phyloP scores from a whole-genome alignment of 2,329 filamentous ascomycete genomes.

The Hypoxylon sp. region DNA sequence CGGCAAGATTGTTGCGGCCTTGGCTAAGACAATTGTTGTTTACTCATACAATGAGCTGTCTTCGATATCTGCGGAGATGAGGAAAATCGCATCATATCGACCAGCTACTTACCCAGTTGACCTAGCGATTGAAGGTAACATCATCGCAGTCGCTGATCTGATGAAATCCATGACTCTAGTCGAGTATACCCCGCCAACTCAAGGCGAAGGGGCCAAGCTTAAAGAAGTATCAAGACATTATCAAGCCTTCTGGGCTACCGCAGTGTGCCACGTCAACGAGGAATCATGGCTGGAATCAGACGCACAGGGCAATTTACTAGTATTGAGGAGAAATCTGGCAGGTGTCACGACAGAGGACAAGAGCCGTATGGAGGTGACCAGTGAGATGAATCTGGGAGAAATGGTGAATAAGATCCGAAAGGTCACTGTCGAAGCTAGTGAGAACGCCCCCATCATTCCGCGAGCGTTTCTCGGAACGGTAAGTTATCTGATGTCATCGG shows the following conservation, averaged over 20 bases:
- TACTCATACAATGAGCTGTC: conserved; percentile 71
- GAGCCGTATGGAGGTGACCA: conserved; percentile 77
- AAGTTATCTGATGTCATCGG: conserved; percentile 56
- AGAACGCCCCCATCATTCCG: conserved; percentile 79
- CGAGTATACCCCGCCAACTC: conserved; percentile 73
- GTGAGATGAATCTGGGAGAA: conserved; percentile 89
- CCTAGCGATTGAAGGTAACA: conserved; percentile 78
- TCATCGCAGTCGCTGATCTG: conserved; percentile 88
- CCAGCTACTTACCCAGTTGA: conserved; percentile 88
- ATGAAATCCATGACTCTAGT: conserved; percentile 93
- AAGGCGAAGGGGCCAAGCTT: conserved; percentile 73
- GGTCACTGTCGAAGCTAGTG: conserved; percentile 75
- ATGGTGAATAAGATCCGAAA: conserved; percentile 91
- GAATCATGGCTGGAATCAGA: conserved; percentile 88
- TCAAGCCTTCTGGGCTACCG: conserved; percentile 85
- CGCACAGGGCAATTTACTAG: conserved; percentile 87
- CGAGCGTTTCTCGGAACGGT: conserved; percentile 92
- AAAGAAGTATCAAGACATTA: conserved; percentile 84
- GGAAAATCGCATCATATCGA: conserved; percentile 81
- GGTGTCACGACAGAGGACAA: conserved; percentile 83
- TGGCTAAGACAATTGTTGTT: conserved; percentile 87
- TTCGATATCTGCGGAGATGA: conserved; percentile 69
- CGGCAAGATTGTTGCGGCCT: conserved; percentile 84
- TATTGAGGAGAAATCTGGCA: conserved; percentile 80
- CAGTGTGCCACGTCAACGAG: conserved; percentile 78